These are phyloP conservation scores for Cercospora sojina DNA, from an alignment of 2,329 filamentous ascomycete species.

Conservation along the genomic window DNA sequence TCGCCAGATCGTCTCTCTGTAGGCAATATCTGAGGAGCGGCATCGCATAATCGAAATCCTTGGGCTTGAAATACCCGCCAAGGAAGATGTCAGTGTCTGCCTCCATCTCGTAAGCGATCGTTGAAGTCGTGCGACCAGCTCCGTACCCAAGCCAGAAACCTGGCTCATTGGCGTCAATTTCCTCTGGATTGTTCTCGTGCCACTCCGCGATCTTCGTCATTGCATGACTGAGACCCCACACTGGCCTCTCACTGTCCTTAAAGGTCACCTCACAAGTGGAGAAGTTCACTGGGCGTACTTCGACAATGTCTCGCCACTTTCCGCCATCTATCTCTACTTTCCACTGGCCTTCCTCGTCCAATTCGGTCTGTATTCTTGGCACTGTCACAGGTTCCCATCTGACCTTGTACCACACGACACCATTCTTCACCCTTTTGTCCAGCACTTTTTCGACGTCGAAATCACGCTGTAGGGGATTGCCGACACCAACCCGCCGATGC, in stretches of 20 bases:
- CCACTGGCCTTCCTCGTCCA: neutral
- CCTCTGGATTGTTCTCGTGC: neutral
- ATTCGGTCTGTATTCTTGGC: neutral
- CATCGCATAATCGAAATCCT: neutral
- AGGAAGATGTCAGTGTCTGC: neutral
- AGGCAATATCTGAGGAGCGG: neutral
- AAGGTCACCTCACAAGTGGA: neutral
- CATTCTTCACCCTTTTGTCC: neutral
- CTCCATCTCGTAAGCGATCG: neutral
- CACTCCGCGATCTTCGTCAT: neutral
- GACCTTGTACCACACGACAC: neutral
- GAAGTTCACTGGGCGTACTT: neutral
- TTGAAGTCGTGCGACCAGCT: neutral
- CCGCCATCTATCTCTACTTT: neutral
- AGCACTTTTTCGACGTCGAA: constrained; percentile 4
- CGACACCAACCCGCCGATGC: neutral
- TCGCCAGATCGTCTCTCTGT: neutral
- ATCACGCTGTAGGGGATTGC: neutral
- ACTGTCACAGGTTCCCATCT: neutral
- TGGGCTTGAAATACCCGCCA: neutral
- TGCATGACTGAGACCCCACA: constrained; percentile 6
- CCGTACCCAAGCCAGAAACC: constrained; percentile 1
- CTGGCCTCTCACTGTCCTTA: constrained; percentile 4
- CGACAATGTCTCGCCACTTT: neutral
- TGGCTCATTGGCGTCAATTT: neutral